Evolutionary conservation across 306 rosid species (phyloP).

Genomic region (Spatholobus suberectus): DNA sequence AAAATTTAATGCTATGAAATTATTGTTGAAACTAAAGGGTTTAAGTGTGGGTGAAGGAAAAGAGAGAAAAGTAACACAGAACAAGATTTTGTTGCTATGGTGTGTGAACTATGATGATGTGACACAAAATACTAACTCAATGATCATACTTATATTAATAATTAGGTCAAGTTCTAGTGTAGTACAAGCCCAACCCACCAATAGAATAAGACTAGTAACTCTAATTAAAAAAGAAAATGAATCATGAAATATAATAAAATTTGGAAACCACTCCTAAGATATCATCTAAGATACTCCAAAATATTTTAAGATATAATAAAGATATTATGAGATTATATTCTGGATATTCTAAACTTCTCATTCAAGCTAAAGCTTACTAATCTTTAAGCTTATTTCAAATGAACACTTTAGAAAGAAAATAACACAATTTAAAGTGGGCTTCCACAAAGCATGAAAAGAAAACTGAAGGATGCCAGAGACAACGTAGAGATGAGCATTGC

Average conservation of each 20-base stretch:
- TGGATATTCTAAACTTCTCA: background rate
- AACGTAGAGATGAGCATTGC: background rate
- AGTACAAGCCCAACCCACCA: background rate
- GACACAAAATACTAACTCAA: background rate
- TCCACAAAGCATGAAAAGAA: background rate
- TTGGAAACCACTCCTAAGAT: background rate
- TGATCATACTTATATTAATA: background rate
- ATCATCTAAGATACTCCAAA: background rate
- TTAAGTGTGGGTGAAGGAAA: background rate
- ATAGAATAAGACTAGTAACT: background rate
- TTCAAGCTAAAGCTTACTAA: background rate
- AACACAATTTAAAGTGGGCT: background rate
- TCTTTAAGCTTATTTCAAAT: background rate
- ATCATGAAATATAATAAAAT: background rate
- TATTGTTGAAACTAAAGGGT: background rate
- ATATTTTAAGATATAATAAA: background rate
- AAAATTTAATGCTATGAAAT: conserved; percentile 30
- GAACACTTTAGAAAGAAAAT: background rate
- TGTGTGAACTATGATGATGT: background rate
- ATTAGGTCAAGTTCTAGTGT: background rate
- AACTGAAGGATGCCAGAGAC: too few species aligned
- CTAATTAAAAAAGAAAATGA: background rate
- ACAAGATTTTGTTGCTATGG: background rate
- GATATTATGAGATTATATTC: background rate
- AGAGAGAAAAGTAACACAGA: background rate